Conservation (phyloP, 2,329 filamentous ascomycete species). For the Aspergillus brunneoviolaceus region DNA sequence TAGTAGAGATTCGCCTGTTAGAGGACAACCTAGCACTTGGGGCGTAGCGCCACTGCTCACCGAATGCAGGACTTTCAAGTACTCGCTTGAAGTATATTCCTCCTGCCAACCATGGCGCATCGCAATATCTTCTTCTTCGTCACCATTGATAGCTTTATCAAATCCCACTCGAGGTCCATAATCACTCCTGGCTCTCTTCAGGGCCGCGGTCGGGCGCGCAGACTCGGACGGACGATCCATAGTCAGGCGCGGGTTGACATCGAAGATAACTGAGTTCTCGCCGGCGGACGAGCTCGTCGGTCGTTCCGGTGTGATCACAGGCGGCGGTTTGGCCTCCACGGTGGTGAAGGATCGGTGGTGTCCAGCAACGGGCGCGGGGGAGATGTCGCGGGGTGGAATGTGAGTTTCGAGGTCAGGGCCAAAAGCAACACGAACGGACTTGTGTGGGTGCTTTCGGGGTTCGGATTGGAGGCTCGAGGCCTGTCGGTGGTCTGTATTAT, state of each 20-base stretch:
- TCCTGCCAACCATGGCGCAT: slow-evolving; percentile 88
- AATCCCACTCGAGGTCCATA: slow-evolving; percentile 46
- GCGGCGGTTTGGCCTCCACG: slow-evolving; percentile 29
- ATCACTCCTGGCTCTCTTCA: slow-evolving; percentile 55
- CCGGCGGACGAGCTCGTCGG: slow-evolving; percentile 36
- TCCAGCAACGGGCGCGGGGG: slow-evolving; percentile 29
- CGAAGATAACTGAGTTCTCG: slow-evolving; percentile 25
- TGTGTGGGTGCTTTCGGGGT: slow-evolving; percentile 32
- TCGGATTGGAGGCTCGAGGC: slow-evolving; percentile 31
- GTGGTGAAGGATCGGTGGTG: slow-evolving; percentile 39
- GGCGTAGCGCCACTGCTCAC: slow-evolving; percentile 49
- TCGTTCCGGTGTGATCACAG: slow-evolving; percentile 22
- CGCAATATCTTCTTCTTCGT: slow-evolving; percentile 54
- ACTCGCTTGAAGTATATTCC: slow-evolving; percentile 86
- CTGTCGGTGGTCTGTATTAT: slow-evolving; percentile 24
- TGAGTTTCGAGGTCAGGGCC: slow-evolving; percentile 40
- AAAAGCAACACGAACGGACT: slow-evolving; percentile 41
- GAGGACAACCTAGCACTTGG: background rate
- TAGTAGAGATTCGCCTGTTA: slow-evolving; percentile 42
- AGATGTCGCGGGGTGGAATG: slow-evolving; percentile 36
- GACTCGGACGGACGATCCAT: slow-evolving; percentile 33
- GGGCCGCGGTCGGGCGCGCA: slow-evolving; percentile 37
- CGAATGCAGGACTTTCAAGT: slow-evolving; percentile 78
- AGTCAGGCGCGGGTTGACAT: slow-evolving; percentile 25
- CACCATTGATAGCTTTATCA: slow-evolving; percentile 33